A percentile compares a stretch with the other conserved stretches of the same genome.
Conservation (phyloP, 2,329 filamentous ascomycete genomes). For the Talaromyces amestolkiae region DNA sequence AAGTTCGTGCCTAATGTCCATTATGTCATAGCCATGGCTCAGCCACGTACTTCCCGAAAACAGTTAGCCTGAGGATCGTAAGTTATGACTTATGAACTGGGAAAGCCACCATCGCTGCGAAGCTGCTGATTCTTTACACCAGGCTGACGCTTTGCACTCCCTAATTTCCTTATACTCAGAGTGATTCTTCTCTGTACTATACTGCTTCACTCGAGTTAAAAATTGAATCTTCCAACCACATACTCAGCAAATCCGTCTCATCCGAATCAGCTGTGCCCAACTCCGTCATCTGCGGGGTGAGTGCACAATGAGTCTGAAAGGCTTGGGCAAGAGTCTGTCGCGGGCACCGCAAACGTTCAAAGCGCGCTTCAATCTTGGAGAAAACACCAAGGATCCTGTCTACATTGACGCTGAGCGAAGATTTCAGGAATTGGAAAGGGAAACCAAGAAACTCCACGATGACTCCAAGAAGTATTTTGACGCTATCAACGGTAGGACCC, state of each 20-base stretch:
- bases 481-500: slow-evolving; percentile 73
- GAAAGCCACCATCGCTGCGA: slow-evolving; percentile 3
- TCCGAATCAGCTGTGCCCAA: slow-evolving; percentile 5
- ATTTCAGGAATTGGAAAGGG: slow-evolving; percentile 88
- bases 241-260: neutral
- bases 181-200: neutral
- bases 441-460: slow-evolving; percentile 96
- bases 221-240: neutral
- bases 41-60: slow-evolving; percentile 11
- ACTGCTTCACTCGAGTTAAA: neutral
- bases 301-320: slow-evolving; percentile 85
- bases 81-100: neutral
- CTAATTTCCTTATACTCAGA: neutral
- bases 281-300: slow-evolving; percentile 18
- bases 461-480: slow-evolving; percentile 97
- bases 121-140: neutral
- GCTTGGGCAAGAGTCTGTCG: slow-evolving; percentile 83
- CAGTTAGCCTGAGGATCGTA: neutral
- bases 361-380: slow-evolving; percentile 89
- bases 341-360: slow-evolving; percentile 92
- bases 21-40: slow-evolving; percentile 19
- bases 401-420: slow-evolving; percentile 93
- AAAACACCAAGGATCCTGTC: slow-evolving; percentile 89
- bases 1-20: slow-evolving; percentile 5
- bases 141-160: neutral